Percentiles rank a stretch among this genome's conserved stretches.
These are phyloP conservation scores for Plasmodium coatneyi DNA, from an alignment of 169 alveolate genomes.

Conservation along the genomic window DNA sequence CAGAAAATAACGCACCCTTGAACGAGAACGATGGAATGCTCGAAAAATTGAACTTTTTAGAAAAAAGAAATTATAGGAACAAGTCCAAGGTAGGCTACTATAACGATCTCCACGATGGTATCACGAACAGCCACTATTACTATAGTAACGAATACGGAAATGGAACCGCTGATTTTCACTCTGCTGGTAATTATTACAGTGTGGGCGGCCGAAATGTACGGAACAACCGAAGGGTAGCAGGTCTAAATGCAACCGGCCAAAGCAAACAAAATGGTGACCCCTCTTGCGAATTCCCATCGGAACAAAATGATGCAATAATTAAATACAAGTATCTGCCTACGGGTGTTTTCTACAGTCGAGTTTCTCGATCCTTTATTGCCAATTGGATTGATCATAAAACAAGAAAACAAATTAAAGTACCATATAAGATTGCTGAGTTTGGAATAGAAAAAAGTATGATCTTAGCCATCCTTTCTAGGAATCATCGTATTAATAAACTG, in stretches of 20 bases:
- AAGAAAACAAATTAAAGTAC: constrained; percentile 65
- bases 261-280: not conserved
- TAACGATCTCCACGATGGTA: not conserved
- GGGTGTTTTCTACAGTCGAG: constrained; percentile 71
- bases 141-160: not conserved
- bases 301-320: constrained; percentile 12
- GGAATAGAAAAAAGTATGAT: constrained; percentile 73
- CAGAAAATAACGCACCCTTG: constrained; percentile 9
- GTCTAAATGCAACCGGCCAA: not conserved
- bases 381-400: constrained; percentile 73
- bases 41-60: constrained; percentile 43
- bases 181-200: not conserved
- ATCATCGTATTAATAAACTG: constrained; percentile 39
- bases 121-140: not conserved
- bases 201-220: not conserved
- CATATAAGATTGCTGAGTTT: constrained; percentile 69
- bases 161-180: not conserved
- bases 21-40: constrained; percentile 21
- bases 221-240: not conserved
- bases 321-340: constrained; percentile 69
- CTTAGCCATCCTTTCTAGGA: constrained; percentile 66
- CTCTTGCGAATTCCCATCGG: constrained; percentile 8
- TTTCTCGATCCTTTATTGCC: constrained; percentile 65
- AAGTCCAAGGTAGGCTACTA: not conserved
- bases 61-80: constrained; percentile 64